phyloP scores from a whole-genome alignment of 169 alveolate species.

The Plasmodium coatneyi region DNA sequence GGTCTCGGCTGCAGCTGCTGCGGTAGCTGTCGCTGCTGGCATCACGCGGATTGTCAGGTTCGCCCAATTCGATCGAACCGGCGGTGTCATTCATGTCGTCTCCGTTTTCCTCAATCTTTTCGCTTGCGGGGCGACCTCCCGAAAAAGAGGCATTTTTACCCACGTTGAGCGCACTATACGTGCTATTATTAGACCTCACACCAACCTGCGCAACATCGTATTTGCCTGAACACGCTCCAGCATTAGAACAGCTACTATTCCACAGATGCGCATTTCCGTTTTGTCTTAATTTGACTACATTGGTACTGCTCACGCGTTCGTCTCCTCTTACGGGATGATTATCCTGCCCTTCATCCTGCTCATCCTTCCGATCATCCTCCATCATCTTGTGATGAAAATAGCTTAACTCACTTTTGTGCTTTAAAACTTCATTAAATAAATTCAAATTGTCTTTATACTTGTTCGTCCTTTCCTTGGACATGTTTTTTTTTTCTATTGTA shows the following conservation, averaged over 20 bases:
- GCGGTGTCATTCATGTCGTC: not conserved
- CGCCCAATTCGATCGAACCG: not conserved
- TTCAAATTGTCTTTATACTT: slow-evolving; percentile 32
- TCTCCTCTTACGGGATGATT: not conserved
- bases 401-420: slow-evolving; percentile 28
- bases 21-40: not conserved
- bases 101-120: not conserved
- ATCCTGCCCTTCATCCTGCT: not conserved
- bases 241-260: not conserved
- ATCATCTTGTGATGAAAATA: not conserved
- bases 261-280: slow-evolving; percentile 14
- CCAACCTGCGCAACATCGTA: not conserved
- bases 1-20: not conserved
- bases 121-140: not conserved
- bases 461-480: not conserved
- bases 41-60: not conserved
- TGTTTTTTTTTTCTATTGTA: not conserved
- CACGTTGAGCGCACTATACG: not conserved
- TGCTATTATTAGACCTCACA: not conserved
- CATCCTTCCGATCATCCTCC: not conserved
- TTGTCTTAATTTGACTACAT: not conserved
- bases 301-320: not conserved
- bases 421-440: slow-evolving; percentile 49
- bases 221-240: not conserved
- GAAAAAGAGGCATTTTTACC: not conserved